Evolutionary conservation across 768 basidiomycete species (phyloP), one percentile per base, ranked within the genome.

Genomic region (Chalciporus piperatus): DNA sequence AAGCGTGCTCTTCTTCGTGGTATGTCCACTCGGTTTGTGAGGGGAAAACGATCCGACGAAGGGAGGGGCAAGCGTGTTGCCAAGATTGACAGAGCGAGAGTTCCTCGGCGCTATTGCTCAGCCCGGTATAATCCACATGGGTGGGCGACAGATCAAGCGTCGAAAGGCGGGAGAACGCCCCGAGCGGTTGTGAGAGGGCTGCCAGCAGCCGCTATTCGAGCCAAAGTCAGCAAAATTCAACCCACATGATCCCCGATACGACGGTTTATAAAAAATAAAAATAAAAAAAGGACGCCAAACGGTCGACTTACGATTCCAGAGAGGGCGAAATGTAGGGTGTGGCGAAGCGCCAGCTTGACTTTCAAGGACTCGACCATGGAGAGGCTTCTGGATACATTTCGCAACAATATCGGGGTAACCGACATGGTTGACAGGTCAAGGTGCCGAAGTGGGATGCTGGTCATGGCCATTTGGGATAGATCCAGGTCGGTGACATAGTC

Each of bases 141-240:
- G 82, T 85, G 17, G 81, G 80, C 2, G 83, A 84, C 32, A 87
- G 71, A 64, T 85, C 84, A 59, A 87, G 76, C 54, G 69, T 72
- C 25, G 70, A 67, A 51, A 84, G 70, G 14, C 72, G 70, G 22
- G 63, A 67, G 62, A 85, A 83, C 3, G 75, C 73, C 47, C 69
- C 72, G 49, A 84, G 67, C 13, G 82, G 81, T 46, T 80, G 71
- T n/a, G 82, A 79, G 33, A 86, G 74, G 25, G 79, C 82, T 17
- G 80, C 76, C 41, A 85, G 67, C 39, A 86, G 69, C 54, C 79
- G 73, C 84, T 85, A 63, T 56, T 45, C 5, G 38, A 14, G 46
- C 11, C 65, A 25, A 38, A 41, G 39, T 9, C 35, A 12, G n/a
- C 41, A 13, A 23, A 23, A 54, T 23, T 55, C 49, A 41, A 46